Evolutionary conservation across 139 green algal genomes (phyloP), one percentile per base, ranked within the genome.

Genomic region (Chlorella vulgaris): DNA sequence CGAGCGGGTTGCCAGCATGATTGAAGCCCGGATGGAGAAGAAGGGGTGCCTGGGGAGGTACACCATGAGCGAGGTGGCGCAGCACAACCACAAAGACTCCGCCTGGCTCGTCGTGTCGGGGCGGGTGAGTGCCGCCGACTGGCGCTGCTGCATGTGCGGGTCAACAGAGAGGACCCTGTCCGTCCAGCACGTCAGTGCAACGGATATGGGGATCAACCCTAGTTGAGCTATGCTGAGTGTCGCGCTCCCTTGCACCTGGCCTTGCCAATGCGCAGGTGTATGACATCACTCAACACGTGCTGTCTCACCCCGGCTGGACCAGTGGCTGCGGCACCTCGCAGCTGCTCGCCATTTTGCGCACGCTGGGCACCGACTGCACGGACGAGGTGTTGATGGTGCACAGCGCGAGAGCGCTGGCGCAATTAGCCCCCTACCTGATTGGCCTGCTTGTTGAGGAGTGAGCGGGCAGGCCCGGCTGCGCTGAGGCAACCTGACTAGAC

Each of bases 241-340:
- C n/a, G n/a, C n/a, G n/a, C 60, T 7, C 24, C 21, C 15, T 58
- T 58, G 47, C 47, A 15, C 47, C 47, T 65, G 40, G 63, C 29
- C 29, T 24, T 22, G 42, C 19, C n/a, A 13, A 26, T 29, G 4
- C 22, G 29, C 76, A 82, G 76, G 76, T 82, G n/a, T 82, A 68
- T 36, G 76, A 82, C 62, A 82, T 82, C 62, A 82, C 76, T 3
- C 76, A 67, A 8, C 76, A 82, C 24, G 76, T 82, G 10, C 42
- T 53, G 5, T 53, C 47, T 15, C 76, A 82, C 63, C 42, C 63
- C 3, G 76, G 76, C 33, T 82, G 76, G 76, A 67, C 42, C 7
- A 50, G 63, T 22, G 76, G 76, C 42, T 82, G 76, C 43, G 76
- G 29, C 42, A 71, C 65, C 31, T 75, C 61, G 7, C 63, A 70